A percentile compares a stretch with the other conserved stretches of the same genome.
Conservation (phyloP, 208 protist species). For the Crithidia thermophila region DNA sequence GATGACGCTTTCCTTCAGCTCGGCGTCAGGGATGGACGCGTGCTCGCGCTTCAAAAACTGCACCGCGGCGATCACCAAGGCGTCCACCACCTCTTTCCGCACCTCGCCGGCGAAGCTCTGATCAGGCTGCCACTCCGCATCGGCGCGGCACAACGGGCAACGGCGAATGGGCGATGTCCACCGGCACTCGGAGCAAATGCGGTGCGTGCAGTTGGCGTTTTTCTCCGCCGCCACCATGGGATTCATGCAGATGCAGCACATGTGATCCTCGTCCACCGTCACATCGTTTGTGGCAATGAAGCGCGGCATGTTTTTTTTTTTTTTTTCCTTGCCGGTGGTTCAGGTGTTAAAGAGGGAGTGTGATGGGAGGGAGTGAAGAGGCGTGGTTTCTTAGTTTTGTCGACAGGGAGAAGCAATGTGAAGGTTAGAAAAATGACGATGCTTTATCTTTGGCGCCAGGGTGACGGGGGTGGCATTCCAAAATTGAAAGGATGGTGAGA, state of each 20-base stretch:
- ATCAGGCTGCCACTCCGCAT: slow-evolving; percentile 7
- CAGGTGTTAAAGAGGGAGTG: not conserved
- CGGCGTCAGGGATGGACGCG: not conserved
- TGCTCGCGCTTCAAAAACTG: not conserved
- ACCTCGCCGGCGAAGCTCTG: slow-evolving; percentile 8
- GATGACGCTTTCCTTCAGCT: slow-evolving; percentile 3
- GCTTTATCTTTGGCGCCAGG: no score
- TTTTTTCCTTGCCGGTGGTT: not conserved
- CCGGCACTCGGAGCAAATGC: not conserved
- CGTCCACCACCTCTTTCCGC: slow-evolving; percentile 10
- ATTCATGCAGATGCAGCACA: slow-evolving; percentile 16
- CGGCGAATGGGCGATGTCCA: not conserved
- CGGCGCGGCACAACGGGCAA: slow-evolving; percentile 19
- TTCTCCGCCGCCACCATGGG: slow-evolving; percentile 2
- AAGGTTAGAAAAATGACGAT: no score
- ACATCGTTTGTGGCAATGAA: slow-evolving; percentile 1
- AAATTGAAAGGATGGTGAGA: no score
- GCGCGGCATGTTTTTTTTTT: not conserved
- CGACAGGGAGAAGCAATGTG: no score
- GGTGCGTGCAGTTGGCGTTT: slow-evolving; percentile 17
- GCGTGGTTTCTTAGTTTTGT: no score
- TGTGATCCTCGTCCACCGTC: slow-evolving; percentile 6
- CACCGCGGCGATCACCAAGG: slow-evolving; percentile 5
- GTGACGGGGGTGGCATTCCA: no score
- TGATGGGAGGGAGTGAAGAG: no score